Evolutionary conservation across 257 asterid genomes (phyloP).

Genomic region (Capsicum baccatum): DNA sequence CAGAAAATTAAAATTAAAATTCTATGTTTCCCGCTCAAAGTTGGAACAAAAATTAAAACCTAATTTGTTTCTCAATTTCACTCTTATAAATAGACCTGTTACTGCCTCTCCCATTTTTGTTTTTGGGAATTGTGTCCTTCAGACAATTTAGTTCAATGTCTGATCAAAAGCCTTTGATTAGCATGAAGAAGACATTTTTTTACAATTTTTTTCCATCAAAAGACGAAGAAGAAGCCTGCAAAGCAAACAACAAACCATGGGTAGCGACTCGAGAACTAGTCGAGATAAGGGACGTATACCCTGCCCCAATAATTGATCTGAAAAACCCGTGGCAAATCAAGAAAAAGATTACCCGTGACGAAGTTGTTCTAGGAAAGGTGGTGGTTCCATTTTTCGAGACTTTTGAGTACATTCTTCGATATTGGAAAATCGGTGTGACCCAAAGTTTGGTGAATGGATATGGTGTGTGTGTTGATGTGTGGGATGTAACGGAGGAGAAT

Average conservation of each 20-base stretch:
- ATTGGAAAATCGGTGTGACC: conserved; percentile 37
- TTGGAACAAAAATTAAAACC: no score
- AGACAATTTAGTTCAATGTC: background rate
- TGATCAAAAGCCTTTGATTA: background rate
- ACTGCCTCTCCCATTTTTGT: no score
- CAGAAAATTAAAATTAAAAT: no score
- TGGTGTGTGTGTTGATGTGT: conserved; percentile 41
- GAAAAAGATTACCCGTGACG: conserved; percentile 29
- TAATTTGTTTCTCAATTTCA: no score
- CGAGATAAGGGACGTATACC: background rate
- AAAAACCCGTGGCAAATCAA: conserved; percentile 57
- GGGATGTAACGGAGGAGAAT: conserved; percentile 50
- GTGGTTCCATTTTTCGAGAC: conserved; percentile 25
- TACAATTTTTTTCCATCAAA: conserved; percentile 47
- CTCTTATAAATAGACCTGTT: no score
- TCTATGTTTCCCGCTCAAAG: no score
- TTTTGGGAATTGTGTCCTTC: background rate
- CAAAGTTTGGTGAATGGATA: conserved; percentile 40
- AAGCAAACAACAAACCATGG: background rate
- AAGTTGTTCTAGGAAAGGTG: background rate
- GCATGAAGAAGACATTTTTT: conserved; percentile 26
- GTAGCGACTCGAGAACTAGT: background rate
- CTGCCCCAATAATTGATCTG: conserved; percentile 38
- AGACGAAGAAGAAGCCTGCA: background rate
- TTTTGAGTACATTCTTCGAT: conserved; percentile 42